Percentiles rank a stretch among this genome's conserved stretches.
Evolutionary conservation across 164 flowering plant genomes (phyloP).

Genomic region (Vitis cinerea): DNA sequence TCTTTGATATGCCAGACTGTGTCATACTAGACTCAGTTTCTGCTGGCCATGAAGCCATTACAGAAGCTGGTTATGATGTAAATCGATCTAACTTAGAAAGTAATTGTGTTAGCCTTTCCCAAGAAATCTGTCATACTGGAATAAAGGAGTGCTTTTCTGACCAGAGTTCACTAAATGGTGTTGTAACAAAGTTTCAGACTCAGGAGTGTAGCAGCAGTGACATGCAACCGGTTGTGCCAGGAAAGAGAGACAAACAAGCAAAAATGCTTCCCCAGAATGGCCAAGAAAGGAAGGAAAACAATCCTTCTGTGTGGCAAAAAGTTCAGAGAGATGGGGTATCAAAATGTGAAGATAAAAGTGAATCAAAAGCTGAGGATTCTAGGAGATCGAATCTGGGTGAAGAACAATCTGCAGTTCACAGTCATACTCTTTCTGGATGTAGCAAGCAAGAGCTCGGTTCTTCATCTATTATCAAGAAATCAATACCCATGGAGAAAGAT

Average conservation of each 20-base stretch:
- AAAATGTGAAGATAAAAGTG: conserved; percentile 26
- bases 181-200: conserved; percentile 10
- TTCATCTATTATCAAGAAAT: conserved; percentile 37
- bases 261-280: conserved; percentile 23
- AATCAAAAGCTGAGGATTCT: conserved; percentile 19
- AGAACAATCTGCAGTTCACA: conserved; percentile 13
- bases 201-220: conserved; percentile 21
- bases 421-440: conserved; percentile 21
- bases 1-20: conserved; percentile 14
- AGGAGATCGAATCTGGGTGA: conserved; percentile 22
- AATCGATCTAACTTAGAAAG: conserved; percentile 9
- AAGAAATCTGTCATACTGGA: conserved; percentile 2
- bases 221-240: conserved; percentile 12
- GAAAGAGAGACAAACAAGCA: conserved; percentile 30
- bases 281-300: conserved; percentile 39
- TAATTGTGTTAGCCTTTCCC: conserved; percentile 10
- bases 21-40: conserved; percentile 23
- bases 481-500: conserved; percentile 47
- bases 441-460: conserved; percentile 30
- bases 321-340: conserved; percentile 8
- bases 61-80: background rate
- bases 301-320: conserved; percentile 16
- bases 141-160: conserved; percentile 6
- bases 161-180: conserved; percentile 12
- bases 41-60: conserved; percentile 8